Evolutionary conservation across 176 grass and related monocot genomes (phyloP).

Genomic region (Carex scoparia): DNA sequence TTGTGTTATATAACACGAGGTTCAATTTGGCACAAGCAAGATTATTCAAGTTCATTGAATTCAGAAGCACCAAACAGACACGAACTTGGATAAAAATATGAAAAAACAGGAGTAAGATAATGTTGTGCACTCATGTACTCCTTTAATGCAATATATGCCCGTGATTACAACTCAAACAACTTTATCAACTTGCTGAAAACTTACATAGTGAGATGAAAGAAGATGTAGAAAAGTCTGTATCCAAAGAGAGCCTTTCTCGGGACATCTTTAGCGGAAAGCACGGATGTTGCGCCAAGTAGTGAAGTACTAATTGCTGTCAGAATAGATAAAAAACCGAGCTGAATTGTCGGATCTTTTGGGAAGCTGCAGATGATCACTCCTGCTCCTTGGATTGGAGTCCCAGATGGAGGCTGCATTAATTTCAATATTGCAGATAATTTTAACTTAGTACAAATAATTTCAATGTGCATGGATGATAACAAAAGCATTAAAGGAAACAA

Average conservation of each 20-base stretch:
- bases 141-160: not conserved
- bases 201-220: constrained; percentile 56
- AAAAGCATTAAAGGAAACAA: not conserved
- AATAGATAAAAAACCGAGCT: constrained; percentile 28
- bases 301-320: constrained; percentile 15
- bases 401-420: constrained; percentile 30
- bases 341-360: constrained; percentile 34
- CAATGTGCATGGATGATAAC: not conserved
- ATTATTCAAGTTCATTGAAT: not conserved
- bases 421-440: not conserved
- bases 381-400: constrained; percentile 36
- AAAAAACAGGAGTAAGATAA: not conserved
- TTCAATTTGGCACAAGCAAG: not conserved
- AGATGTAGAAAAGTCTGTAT: constrained; percentile 35
- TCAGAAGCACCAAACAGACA: not conserved
- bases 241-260: constrained; percentile 31
- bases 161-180: not conserved
- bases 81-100: not conserved
- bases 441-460: not conserved
- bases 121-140: not conserved
- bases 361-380: constrained; percentile 49
- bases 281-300: constrained; percentile 24
- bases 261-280: constrained; percentile 54
- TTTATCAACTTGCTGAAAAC: not conserved
- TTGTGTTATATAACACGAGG: not conserved